These are phyloP conservation scores for Melanomma pulvis-pyrius DNA, from an alignment of 495 filamentous ascomycete genomes.

Conservation along the genomic window DNA sequence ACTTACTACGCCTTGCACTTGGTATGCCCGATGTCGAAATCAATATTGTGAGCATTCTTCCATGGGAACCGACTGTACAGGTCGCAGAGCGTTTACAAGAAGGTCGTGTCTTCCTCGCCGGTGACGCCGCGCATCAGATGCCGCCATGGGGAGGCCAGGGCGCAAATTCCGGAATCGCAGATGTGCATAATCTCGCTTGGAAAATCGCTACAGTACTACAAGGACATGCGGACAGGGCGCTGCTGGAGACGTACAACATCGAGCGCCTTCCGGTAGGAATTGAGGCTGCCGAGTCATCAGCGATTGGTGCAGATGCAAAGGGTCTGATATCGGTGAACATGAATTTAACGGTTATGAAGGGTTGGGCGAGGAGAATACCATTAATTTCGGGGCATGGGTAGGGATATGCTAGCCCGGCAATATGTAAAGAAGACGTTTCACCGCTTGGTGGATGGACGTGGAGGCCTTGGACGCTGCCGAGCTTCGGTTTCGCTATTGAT, in stretches of 20 bases:
- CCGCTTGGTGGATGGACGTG: no score
- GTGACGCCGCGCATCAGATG: conserved; percentile 57
- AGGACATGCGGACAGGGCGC: not conserved
- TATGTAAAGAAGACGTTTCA: no score
- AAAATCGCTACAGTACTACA: conserved; percentile 44
- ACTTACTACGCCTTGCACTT: conserved; percentile 30
- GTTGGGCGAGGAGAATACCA: no score
- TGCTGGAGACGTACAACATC: not conserved
- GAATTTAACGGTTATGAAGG: no score
- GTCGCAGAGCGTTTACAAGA: conserved; percentile 37
- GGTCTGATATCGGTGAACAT: no score
- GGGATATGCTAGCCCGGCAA: no score
- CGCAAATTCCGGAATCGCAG: conserved; percentile 54
- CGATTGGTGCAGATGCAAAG: no score
- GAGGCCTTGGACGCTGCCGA: no score
- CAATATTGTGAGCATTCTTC: not conserved
- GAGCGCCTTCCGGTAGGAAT: not conserved
- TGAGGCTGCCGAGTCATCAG: no score
- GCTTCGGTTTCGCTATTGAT: no score
- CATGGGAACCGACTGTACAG: not conserved
- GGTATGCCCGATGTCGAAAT: conserved; percentile 27
- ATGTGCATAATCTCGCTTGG: conserved; percentile 55
- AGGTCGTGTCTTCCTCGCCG: conserved; percentile 52
- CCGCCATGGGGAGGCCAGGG: conserved; percentile 55
- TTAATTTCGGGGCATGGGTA: no score